These are phyloP conservation scores for Limonomyces culmigenus DNA, from an alignment of 1,284 basidiomycete genomes.

Conservation along the genomic window DNA sequence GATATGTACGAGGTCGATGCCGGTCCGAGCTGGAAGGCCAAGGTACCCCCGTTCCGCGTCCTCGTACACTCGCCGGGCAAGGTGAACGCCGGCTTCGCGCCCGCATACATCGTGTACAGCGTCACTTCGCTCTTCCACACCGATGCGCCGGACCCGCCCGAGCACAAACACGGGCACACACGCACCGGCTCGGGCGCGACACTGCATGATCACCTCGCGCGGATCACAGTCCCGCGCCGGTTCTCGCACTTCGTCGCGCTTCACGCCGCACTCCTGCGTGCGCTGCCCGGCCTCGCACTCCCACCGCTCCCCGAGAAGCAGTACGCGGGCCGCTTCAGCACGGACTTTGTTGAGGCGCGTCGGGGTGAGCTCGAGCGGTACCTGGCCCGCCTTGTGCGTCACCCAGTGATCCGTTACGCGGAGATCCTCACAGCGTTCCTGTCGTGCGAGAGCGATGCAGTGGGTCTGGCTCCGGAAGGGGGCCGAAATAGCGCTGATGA, in stretches of 20 bases:
- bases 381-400: conserved; percentile 51
- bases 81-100: conserved; percentile 42
- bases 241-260: conserved; percentile 76
- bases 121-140: conserved; percentile 56
- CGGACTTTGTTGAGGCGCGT: conserved; percentile 69
- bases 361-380: conserved; percentile 70
- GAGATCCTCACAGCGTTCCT: conserved; percentile 75
- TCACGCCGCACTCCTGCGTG: conserved; percentile 46
- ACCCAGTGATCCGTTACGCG: conserved; percentile 62
- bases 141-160: conserved; percentile 9
- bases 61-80: conserved; percentile 70
- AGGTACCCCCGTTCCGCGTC: conserved; percentile 53
- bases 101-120: conserved; percentile 59
- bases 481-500: neutral
- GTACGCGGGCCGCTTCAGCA: conserved; percentile 63
- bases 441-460: conserved; percentile 52
- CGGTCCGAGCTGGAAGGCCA: conserved; percentile 59
- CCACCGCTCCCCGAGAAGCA: conserved; percentile 76
- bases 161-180: conserved; percentile 10
- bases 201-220: no score
- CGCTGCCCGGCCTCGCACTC: conserved; percentile 59
- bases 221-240: conserved; percentile 60
- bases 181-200: conserved; percentile 14
- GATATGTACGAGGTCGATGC: conserved; percentile 59
- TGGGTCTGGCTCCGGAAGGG: no score